Evolutionary conservation across 2,329 filamentous ascomycete genomes (phyloP).

Genomic region (Tolypocladium cylindrosporum): DNA sequence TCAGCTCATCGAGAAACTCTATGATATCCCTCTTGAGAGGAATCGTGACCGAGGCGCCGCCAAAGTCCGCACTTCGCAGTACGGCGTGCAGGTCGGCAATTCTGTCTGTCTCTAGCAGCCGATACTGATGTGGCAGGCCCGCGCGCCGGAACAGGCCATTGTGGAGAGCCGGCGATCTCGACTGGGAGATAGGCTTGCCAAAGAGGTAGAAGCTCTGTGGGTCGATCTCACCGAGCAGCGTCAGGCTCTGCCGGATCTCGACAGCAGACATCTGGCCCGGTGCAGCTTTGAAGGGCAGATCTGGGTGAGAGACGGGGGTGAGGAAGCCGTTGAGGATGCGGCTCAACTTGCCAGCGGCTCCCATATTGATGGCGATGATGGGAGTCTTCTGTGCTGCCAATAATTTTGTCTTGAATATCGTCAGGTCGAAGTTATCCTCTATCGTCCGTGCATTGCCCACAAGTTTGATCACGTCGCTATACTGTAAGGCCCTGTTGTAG

Average conservation of each 20-base stretch:
- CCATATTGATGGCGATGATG: constrained; percentile 95
- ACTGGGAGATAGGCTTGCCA: constrained; percentile 72
- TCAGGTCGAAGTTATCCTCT: constrained; percentile 80
- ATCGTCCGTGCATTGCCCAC: constrained; percentile 68
- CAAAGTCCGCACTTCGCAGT: constrained; percentile 66
- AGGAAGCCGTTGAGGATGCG: constrained; percentile 86
- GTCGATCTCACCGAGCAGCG: constrained; percentile 69
- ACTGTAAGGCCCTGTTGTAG: constrained; percentile 84
- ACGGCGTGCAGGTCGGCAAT: constrained; percentile 50
- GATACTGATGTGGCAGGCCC: constrained; percentile 81
- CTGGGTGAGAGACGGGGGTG: constrained; percentile 86
- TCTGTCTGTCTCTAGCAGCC: constrained; percentile 61
- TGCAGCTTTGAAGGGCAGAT: constrained; percentile 84
- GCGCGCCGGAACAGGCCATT: constrained; percentile 69
- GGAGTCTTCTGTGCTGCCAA: constrained; percentile 65
- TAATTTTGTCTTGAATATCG: constrained; percentile 72
- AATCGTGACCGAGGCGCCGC: constrained; percentile 91
- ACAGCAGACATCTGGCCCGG: constrained; percentile 86
- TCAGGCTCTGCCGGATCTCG: constrained; percentile 73
- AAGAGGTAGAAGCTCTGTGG: constrained; percentile 77
- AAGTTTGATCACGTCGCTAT: constrained; percentile 90
- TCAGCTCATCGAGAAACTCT: constrained; percentile 67
- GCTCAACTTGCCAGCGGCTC: constrained; percentile 73
- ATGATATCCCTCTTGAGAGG: constrained; percentile 88
- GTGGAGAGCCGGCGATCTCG: constrained; percentile 80